Evolutionary conservation across 1,284 basidiomycete species (phyloP).

Genomic region (Pyrrhoderma noxium): DNA sequence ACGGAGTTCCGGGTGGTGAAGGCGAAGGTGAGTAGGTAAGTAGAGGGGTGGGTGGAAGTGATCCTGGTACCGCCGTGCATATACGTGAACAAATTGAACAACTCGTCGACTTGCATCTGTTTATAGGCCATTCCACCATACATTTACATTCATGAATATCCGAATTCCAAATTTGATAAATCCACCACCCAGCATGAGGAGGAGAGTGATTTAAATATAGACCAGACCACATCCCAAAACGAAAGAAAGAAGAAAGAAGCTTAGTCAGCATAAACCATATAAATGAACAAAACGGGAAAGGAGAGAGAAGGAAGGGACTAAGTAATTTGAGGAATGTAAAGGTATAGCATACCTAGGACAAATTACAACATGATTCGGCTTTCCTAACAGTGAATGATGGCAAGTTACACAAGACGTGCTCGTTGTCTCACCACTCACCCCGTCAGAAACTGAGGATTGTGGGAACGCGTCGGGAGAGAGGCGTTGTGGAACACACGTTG

Average conservation of each 20-base stretch:
- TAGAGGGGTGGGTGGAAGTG: slow-evolving; percentile 24
- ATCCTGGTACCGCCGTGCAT: slow-evolving; percentile 25
- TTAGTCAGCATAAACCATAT: too few species aligned
- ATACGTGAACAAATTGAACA: slow-evolving; percentile 29
- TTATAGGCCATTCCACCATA: not conserved
- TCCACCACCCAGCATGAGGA: too few species aligned
- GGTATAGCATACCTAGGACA: slow-evolving; percentile 19
- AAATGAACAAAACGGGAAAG: too few species aligned
- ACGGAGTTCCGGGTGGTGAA: slow-evolving; percentile 20
- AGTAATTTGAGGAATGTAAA: too few species aligned
- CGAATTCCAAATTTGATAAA: too few species aligned
- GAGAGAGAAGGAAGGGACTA: too few species aligned
- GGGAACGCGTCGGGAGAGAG: slow-evolving; percentile 2
- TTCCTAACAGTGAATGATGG: slow-evolving; percentile 11
- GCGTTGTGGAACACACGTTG: slow-evolving; percentile 3
- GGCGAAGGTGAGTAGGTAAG: slow-evolving; percentile 23
- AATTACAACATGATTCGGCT: slow-evolving; percentile 10
- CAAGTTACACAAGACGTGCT: slow-evolving; percentile 11
- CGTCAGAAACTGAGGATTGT: not conserved
- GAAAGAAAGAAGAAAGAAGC: too few species aligned
- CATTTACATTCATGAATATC: not conserved
- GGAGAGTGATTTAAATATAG: too few species aligned
- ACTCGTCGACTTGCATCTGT: slow-evolving; percentile 27
- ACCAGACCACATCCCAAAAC: too few species aligned
- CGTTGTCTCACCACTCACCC: not conserved